Evolutionary conservation across 164 flowering plant genomes (phyloP).

Genomic region (Hamamelis virginiana): DNA sequence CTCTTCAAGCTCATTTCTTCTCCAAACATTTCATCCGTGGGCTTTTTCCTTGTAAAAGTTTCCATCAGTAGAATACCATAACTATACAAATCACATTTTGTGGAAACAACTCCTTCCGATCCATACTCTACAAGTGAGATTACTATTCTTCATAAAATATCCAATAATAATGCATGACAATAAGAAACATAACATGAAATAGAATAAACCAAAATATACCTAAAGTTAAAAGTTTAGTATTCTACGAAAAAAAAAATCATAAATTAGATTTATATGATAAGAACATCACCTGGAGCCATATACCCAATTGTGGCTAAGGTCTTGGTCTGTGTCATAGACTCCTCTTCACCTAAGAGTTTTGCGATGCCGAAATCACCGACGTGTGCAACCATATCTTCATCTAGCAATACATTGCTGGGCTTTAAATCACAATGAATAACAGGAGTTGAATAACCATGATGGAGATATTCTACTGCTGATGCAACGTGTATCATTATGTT

Average conservation of each 20-base stretch:
- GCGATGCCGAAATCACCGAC: conserved; percentile 22
- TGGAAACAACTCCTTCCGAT: conserved; percentile 4
- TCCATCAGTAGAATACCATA: conserved; percentile 24
- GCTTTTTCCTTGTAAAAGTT: conserved; percentile 18
- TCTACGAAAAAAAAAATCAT: neutral
- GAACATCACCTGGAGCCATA: conserved; percentile 25
- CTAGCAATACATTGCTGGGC: conserved; percentile 17
- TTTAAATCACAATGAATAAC: conserved; percentile 24
- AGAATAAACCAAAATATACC: too few relatives aligned
- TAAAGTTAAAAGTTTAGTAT: too few relatives aligned
- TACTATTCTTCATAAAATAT: neutral
- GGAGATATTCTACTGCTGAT: conserved; percentile 20
- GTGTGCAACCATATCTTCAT: conserved; percentile 9
- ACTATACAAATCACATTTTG: conserved; percentile 22
- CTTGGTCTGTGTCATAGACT: conserved; percentile 9
- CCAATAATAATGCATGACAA: too few relatives aligned
- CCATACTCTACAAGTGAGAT: conserved; percentile 15
- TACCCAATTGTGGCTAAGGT: conserved; percentile 20
- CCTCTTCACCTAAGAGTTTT: conserved; percentile 8
- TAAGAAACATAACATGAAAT: too few relatives aligned
- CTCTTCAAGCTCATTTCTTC: conserved; percentile 13
- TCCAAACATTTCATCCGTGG: conserved; percentile 17
- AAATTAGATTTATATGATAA: neutral
- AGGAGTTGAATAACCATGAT: conserved; percentile 3
- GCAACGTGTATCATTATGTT: conserved; percentile 20